Evolutionary conservation across 106 monocot species (phyloP).

Genomic region (Hemerocallis citrina): DNA sequence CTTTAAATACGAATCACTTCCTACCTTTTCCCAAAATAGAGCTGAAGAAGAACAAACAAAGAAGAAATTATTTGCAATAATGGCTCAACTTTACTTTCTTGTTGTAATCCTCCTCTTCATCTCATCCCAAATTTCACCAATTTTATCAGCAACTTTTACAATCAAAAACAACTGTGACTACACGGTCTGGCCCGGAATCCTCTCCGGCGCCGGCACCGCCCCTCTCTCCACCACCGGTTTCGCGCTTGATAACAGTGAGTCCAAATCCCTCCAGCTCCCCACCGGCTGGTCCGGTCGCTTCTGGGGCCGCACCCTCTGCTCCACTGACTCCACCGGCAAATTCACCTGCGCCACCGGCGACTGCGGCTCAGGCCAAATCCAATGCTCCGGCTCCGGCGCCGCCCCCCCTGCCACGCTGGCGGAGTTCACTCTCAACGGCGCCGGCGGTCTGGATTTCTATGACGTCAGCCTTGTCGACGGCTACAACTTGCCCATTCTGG

Average conservation of each 20-base stretch:
- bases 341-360: slow-evolving; percentile 65
- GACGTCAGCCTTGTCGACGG: slow-evolving; percentile 77
- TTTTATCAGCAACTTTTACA: slow-evolving; percentile 53
- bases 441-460: slow-evolving; percentile 51
- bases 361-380: slow-evolving; percentile 42
- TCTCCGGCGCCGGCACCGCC: slow-evolving; percentile 62
- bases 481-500: slow-evolving; percentile 56
- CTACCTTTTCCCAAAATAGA: too few species aligned
- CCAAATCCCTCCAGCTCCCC: slow-evolving; percentile 29
- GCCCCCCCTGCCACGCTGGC: slow-evolving; percentile 64
- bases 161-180: slow-evolving; percentile 70
- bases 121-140: slow-evolving; percentile 12
- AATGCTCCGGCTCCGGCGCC: slow-evolving; percentile 49
- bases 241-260: slow-evolving; percentile 33
- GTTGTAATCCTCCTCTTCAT: not conserved
- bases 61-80: too few species aligned
- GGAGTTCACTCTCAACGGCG: slow-evolving; percentile 67
- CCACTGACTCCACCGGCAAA: slow-evolving; percentile 36
- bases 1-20: too few species aligned
- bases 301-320: slow-evolving; percentile 75
- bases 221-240: slow-evolving; percentile 40
- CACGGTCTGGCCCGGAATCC: slow-evolving; percentile 87
- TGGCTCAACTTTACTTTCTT: not conserved
- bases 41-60: too few species aligned
- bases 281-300: slow-evolving; percentile 81